Evolutionary conservation across 2,329 filamentous ascomycete species (phyloP).

Genomic region (Alternaria longipes): DNA sequence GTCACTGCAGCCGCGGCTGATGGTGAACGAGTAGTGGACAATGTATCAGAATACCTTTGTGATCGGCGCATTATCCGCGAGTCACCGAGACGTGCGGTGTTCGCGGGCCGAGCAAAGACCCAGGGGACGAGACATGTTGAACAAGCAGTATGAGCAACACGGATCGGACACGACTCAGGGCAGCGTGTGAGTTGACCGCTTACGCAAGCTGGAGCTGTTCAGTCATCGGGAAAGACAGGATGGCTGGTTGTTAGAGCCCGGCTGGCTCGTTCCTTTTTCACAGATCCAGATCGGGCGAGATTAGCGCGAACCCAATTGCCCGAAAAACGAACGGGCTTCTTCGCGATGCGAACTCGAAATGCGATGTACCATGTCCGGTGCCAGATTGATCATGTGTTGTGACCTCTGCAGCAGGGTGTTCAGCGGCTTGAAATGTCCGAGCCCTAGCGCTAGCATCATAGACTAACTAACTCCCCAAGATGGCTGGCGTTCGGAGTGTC

Average conservation of each 20-base stretch:
- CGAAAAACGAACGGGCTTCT: constrained; percentile 6
- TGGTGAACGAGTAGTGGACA: neutral
- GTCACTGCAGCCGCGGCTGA: neutral
- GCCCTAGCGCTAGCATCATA: neutral
- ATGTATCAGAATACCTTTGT: constrained; percentile 4
- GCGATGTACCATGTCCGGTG: constrained; percentile 1
- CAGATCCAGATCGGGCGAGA: neutral
- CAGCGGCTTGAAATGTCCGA: neutral
- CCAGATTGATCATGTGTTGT: neutral
- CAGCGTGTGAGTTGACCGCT: neutral
- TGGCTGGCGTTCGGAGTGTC: neutral
- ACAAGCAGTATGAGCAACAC: neutral
- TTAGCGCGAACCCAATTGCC: constrained; percentile 14
- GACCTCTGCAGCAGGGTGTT: neutral
- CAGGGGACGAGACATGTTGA: constrained; percentile 9
- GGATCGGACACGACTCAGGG: constrained; percentile 6
- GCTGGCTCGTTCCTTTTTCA: constrained; percentile 1
- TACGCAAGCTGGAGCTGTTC: neutral
- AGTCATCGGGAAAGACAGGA: neutral
- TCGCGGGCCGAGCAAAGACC: constrained; percentile 7
- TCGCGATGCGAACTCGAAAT: constrained; percentile 3
- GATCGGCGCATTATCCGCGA: constrained; percentile 5
- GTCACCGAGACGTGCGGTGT: constrained; percentile 3
- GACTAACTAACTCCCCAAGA: neutral
- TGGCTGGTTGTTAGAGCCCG: neutral